A percentile compares a stretch with the other conserved stretches of the same genome.
These are phyloP conservation scores for Stephania yunnanensis DNA, from an alignment of 164 flowering plant genomes.

Conservation along the genomic window DNA sequence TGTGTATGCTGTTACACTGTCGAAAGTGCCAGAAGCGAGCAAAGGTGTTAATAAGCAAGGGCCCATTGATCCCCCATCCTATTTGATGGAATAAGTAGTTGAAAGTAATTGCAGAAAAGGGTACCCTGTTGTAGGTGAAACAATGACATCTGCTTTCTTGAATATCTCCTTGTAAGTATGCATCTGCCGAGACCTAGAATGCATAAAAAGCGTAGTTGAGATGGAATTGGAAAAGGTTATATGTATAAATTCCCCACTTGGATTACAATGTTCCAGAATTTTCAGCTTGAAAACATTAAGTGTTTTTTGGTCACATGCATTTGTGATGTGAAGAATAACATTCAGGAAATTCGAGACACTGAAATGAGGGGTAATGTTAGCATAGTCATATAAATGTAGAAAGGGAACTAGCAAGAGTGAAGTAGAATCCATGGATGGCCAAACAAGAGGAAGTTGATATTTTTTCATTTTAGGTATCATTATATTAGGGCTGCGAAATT, in stretches of 20 bases:
- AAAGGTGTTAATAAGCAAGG: conserved; percentile 8
- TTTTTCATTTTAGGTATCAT: too few relatives aligned
- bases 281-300: too few relatives aligned
- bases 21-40: background rate
- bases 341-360: too few relatives aligned
- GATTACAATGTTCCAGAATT: background rate
- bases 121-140: conserved; percentile 88
- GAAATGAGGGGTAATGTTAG: too few relatives aligned
- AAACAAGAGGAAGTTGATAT: too few relatives aligned
- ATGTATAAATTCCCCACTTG: background rate
- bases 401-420: too few relatives aligned
- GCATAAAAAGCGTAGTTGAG: conserved; percentile 3
- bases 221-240: background rate
- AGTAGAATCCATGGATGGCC: too few relatives aligned
- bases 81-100: background rate
- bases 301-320: too few relatives aligned
- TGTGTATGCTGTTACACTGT: conserved; percentile 84
- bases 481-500: too few relatives aligned
- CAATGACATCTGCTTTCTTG: conserved; percentile 79
- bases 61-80: background rate
- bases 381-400: too few relatives aligned
- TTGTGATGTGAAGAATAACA: too few relatives aligned
- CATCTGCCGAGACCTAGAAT: conserved; percentile 68
- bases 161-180: conserved; percentile 59
- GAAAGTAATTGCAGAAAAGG: background rate